Conservation (phyloP, 1,284 basidiomycete genomes). For the Papiliotrema flavescens region DNA sequence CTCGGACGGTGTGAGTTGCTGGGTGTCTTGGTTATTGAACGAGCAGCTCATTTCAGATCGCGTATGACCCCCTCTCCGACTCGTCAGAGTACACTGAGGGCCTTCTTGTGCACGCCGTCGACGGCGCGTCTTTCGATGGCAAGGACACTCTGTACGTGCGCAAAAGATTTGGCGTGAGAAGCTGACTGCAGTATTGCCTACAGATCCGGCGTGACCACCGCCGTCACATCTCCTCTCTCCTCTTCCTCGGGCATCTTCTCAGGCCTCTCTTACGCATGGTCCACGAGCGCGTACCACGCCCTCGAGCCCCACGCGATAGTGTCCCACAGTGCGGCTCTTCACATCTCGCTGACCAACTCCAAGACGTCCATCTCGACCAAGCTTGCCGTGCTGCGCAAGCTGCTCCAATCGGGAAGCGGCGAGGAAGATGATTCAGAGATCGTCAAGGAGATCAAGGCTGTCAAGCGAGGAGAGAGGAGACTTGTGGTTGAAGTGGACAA, state of each 20-base stretch:
- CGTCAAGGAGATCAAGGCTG: slow-evolving; percentile 58
- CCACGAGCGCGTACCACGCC: slow-evolving; percentile 60
- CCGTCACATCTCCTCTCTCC: slow-evolving; percentile 50
- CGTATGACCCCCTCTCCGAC: slow-evolving; percentile 53
- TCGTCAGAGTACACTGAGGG: slow-evolving; percentile 61
- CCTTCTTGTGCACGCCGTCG: slow-evolving; percentile 61
- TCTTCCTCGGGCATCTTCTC: slow-evolving; percentile 54
- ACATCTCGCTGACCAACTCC: slow-evolving; percentile 59
- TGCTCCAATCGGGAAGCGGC: slow-evolving; percentile 53
- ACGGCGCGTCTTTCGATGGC: slow-evolving; percentile 67
- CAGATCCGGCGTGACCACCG: slow-evolving; percentile 59
- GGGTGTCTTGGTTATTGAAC: no score
- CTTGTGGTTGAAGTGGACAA: slow-evolving; percentile 66
- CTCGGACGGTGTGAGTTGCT: slow-evolving; percentile 57
- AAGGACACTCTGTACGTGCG: slow-evolving; percentile 63
- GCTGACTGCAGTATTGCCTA: slow-evolving; percentile 53
- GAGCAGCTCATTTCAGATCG: slow-evolving; percentile 17
- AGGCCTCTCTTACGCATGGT: slow-evolving; percentile 66
- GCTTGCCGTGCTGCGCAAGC: slow-evolving; percentile 63
- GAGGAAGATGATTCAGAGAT: slow-evolving; percentile 37
- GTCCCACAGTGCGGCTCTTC: slow-evolving; percentile 65
- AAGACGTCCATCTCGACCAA: slow-evolving; percentile 62
- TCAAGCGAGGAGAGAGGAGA: slow-evolving; percentile 58
- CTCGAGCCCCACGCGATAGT: slow-evolving; percentile 67
- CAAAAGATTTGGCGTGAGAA: slow-evolving; percentile 36